phyloP scores from a whole-genome alignment of 257 asterid species.

The Jacaranda copaia region DNA sequence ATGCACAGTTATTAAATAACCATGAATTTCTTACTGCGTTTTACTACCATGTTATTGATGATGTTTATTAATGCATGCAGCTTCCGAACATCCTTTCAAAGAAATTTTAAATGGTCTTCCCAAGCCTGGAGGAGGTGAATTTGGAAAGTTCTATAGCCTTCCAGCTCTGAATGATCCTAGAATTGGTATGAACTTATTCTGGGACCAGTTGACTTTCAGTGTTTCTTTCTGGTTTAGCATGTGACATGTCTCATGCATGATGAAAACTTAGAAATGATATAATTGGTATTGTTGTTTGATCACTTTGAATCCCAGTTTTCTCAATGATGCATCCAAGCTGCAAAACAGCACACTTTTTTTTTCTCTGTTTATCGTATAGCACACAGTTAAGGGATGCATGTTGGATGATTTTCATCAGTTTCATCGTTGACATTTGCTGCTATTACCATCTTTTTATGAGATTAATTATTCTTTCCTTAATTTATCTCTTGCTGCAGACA shows the following conservation, averaged over 20 bases:
- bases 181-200: conserved; percentile 54
- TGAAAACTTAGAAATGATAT: conserved; percentile 4
- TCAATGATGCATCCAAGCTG: background rate
- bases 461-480: background rate
- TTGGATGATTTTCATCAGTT: conserved; percentile 6
- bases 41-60: conserved; percentile 12
- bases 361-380: background rate
- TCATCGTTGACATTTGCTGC: conserved; percentile 11
- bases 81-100: conserved; percentile 71
- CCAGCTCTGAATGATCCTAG: too few relatives aligned
- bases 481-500: conserved; percentile 53
- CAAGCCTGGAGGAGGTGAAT: too few relatives aligned
- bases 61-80: conserved; percentile 48
- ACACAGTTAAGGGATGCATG: background rate
- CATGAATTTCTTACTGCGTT: background rate
- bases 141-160: too few relatives aligned
- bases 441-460: background rate
- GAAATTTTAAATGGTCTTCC: conserved; percentile 74
- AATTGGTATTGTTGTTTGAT: conserved; percentile 15
- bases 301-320: background rate
- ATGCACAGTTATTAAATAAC: background rate
- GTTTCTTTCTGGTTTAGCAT: background rate
- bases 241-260: background rate
- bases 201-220: background rate
- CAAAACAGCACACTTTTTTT: background rate